phyloP scores from a whole-genome alignment of 1,139 yeast species.

The Yarrowia galli region DNA sequence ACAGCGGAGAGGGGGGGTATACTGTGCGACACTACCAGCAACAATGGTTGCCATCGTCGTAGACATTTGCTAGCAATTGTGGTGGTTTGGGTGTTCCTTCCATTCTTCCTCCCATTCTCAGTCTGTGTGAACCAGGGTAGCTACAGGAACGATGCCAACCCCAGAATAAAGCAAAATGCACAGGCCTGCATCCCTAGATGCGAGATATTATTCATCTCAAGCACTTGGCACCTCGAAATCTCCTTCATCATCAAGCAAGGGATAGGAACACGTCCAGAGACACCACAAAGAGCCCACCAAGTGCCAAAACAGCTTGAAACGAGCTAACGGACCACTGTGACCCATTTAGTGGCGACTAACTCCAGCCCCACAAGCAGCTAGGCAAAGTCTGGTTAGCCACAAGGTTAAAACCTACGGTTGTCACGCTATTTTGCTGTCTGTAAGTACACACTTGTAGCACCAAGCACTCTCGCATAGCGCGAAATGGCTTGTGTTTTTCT shows the following conservation, averaged over 20 bases:
- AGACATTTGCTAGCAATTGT: background rate
- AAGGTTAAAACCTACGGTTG: background rate
- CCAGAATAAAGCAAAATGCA: background rate
- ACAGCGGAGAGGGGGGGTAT: background rate
- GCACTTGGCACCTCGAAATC: background rate
- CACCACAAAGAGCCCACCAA: background rate
- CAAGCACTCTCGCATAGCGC: conserved; percentile 9
- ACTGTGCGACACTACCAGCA: background rate
- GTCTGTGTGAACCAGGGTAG: too few relatives aligned
- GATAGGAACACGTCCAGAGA: background rate
- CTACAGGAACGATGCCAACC: background rate
- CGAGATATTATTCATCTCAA: background rate
- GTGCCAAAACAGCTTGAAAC: background rate
- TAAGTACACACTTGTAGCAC: background rate
- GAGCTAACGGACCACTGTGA: background rate
- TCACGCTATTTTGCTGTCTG: background rate
- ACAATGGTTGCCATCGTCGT: background rate
- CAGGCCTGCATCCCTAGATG: background rate
- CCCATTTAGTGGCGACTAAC: background rate
- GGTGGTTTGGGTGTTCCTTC: background rate
- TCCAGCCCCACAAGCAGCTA: conserved; percentile 3
- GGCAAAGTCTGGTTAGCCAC: background rate
- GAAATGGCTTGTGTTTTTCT: background rate
- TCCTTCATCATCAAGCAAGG: background rate
- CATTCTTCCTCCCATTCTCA: background rate